Base-by-base conservation (phyloP, 306 rosid species). In the Neltuma alba region DNA sequence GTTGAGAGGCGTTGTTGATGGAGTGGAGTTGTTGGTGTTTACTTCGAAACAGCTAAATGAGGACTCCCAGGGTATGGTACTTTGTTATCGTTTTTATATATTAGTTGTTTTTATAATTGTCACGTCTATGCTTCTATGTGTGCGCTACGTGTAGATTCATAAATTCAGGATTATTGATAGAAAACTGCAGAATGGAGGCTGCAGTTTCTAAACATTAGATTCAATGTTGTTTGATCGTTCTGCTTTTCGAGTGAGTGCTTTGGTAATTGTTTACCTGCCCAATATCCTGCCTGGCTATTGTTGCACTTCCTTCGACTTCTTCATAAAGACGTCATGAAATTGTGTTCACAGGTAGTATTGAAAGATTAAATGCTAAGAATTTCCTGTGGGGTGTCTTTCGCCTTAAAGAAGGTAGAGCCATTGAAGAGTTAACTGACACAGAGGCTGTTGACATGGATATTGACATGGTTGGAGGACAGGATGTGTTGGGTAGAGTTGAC, bases 301-400 rank as follows among this genome's bases (percentile, higher is more conserved):
- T 75, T 73, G 61, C 76, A n/a, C 40, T 76, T 38, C 6, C 55
- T 79, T 61, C 44, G 14, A 25, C 66, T 69, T 70, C 42, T 72
- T 70, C 42, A 48, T 62, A 11, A 58, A 31, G 60, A 75, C 74
- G 66, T 55, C 76, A 36, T 65, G 37, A 57, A 68, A 15, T 55
- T 84, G 16, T 79, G 20, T 79, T 55, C 67, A 45, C 55, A 89
- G 97, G 89, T 65, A 37, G 73, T 64, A 12, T 86, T 48, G 79
- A 74, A 21, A 66, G 54, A 65, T 50, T 72, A 20, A 52, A 80
- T 34, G 52, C 72, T 20, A 86, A 81, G 67, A 50, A 45, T 69
- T 86, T 85, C 80, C 79, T 94, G 4, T 90, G 91, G 89, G 98
- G 96, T 76, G 15, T 90, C 62, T 89, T 92, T 79, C 87, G 87